phyloP scores from a whole-genome alignment of 140 eudicot genomes.

The Ambrosia hybrid region DNA sequence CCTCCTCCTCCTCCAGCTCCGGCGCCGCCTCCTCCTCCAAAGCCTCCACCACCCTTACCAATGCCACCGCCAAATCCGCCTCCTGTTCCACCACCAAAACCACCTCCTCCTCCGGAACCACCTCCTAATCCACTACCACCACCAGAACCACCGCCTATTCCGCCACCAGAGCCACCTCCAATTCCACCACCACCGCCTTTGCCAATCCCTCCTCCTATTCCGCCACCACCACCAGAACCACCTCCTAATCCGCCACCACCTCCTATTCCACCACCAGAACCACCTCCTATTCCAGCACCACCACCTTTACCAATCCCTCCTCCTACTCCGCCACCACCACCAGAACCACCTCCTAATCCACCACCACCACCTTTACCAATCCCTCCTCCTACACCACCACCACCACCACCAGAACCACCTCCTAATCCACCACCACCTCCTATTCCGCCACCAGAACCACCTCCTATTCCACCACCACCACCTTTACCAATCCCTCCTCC shows the following conservation, averaged over 20 bases:
- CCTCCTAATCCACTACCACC: constrained; percentile 3
- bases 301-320: not conserved
- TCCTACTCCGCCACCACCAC: not conserved
- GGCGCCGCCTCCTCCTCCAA: not conserved
- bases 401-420: no score
- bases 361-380: no score
- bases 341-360: not conserved
- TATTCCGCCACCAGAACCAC: no score
- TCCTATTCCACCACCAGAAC: constrained; percentile 8
- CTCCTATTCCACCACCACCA: no score
- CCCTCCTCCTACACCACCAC: no score
- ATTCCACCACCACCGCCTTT: not conserved
- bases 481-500: no score
- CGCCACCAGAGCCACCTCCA: not conserved
- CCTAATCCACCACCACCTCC: no score
- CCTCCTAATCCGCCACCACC: not conserved
- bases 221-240: constrained; percentile 2
- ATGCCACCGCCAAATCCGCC: not conserved
- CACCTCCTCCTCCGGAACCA: not conserved
- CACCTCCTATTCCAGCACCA: not conserved
- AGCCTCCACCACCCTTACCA: not conserved
- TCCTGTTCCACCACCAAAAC: constrained; percentile 4
- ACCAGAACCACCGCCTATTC: not conserved
- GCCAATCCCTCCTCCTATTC: constrained; percentile 8
- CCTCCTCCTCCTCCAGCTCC: not conserved